Conservation (phyloP, 441 rosid genomes). For the Populus hybrid region DNA sequence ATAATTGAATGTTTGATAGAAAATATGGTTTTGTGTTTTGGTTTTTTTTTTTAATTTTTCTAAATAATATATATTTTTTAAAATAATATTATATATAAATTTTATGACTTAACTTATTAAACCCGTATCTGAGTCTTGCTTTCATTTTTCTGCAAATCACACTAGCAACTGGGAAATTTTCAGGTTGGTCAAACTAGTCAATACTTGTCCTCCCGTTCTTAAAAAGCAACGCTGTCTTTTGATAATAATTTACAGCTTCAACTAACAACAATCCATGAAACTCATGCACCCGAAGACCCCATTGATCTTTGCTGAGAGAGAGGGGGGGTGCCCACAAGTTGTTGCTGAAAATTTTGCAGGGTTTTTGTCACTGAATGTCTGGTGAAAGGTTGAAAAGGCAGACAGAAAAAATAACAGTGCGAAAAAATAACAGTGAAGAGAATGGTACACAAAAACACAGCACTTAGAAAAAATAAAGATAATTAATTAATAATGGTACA, state of each 20-base stretch:
- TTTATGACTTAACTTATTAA: no score
- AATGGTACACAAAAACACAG: neutral
- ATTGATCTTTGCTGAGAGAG: neutral
- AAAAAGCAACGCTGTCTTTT: neutral
- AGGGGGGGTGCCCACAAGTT: slow-evolving; percentile 17
- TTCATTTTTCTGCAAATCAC: no score
- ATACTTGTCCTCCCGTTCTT: neutral
- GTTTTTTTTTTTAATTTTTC: no score
- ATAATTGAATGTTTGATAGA: accelerated
- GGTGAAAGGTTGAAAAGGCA: slow-evolving; percentile 20
- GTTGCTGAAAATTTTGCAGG: slow-evolving; percentile 41
- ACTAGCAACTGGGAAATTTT: no score
- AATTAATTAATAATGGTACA: no score
- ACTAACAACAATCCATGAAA: neutral
- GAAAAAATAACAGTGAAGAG: neutral
- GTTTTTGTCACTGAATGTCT: slow-evolving; percentile 33
- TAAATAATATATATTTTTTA: no score
- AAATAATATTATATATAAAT: no score
- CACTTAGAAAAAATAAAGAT: no score
- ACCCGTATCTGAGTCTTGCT: no score
- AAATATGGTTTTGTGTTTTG: no score
- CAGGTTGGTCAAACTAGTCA: neutral
- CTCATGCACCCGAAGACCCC: neutral
- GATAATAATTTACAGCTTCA: neutral
- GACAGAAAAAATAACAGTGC: neutral